These are phyloP conservation scores for Cystodermella granulosa DNA, from an alignment of 1,284 basidiomycete genomes.

Conservation along the genomic window DNA sequence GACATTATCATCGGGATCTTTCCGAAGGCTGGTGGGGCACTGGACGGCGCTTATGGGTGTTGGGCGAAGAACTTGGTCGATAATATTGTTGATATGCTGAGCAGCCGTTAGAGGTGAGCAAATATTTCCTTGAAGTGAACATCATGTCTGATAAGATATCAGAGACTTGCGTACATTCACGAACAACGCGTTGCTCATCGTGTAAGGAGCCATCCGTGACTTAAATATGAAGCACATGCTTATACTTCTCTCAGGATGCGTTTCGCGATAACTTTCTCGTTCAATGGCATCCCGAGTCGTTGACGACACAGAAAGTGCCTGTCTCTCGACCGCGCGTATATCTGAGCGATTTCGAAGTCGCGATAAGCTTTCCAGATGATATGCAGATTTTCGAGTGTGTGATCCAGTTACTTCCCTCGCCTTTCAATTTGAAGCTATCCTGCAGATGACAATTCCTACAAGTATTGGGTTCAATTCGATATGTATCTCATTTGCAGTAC, in stretches of 20 bases:
- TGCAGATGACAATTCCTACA: no score
- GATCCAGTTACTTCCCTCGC: no score
- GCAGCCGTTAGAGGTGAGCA: no score
- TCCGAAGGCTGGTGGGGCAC: constrained; percentile 17
- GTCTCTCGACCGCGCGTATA: constrained; percentile 24
- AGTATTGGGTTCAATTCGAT: no score
- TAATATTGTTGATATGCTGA: constrained; percentile 30
- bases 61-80: constrained; percentile 28
- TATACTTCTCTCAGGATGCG: constrained; percentile 20
- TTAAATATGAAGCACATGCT: not conserved
- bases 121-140: constrained; percentile 29
- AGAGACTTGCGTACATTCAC: constrained; percentile 23
- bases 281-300: constrained; percentile 27
- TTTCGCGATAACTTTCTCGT: constrained; percentile 26
- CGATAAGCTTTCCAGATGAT: constrained; percentile 21
- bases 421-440: no score
- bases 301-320: constrained; percentile 12
- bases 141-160: not conserved
- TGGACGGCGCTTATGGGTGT: constrained; percentile 9
- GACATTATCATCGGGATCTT: constrained; percentile 30
- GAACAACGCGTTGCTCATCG: constrained; percentile 18
- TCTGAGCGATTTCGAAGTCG: constrained; percentile 28
- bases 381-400: no score
- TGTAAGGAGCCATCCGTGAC: constrained; percentile 9
- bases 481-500: no score